Conservation (phyloP, 176 grass and related monocot species). For the Olyra latifolia region DNA sequence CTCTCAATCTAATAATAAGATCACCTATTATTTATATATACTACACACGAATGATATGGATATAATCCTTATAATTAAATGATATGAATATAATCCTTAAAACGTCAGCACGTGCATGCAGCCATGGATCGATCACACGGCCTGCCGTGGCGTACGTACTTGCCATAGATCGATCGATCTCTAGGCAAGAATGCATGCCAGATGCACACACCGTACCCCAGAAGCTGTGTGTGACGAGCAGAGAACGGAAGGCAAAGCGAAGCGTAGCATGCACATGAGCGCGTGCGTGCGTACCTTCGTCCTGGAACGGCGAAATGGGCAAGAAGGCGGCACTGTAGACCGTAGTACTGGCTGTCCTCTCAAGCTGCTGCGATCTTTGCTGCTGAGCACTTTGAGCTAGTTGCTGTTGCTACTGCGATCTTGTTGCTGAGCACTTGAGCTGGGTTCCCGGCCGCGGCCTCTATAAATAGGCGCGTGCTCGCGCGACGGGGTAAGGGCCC, state of each 20-base stretch:
- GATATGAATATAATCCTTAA: no score
- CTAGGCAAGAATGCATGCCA: not conserved
- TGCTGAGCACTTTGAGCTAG: no score
- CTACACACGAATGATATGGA: no score
- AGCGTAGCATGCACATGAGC: not conserved
- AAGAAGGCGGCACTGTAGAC: no score
- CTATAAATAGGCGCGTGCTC: conserved; percentile 46
- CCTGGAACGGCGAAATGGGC: not conserved
- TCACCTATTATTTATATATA: no score
- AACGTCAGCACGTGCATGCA: not conserved
- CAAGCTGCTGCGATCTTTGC: no score
- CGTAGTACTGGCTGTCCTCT: no score
- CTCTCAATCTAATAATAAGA: no score
- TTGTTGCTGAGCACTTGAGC: not conserved
- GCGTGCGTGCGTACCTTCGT: conserved; percentile 28
- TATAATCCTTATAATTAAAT: no score
- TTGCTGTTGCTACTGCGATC: not conserved
- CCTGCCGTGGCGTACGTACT: not conserved
- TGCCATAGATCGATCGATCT: not conserved
- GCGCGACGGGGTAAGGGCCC: conserved; percentile 25
- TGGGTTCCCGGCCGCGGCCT: not conserved
- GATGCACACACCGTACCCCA: not conserved
- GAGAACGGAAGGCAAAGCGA: not conserved
- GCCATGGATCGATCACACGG: not conserved
- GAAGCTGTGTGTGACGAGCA: not conserved